phyloP scores from a whole-genome alignment of 169 alveolate species.

The Ichthyophthirius multifiliis region DNA sequence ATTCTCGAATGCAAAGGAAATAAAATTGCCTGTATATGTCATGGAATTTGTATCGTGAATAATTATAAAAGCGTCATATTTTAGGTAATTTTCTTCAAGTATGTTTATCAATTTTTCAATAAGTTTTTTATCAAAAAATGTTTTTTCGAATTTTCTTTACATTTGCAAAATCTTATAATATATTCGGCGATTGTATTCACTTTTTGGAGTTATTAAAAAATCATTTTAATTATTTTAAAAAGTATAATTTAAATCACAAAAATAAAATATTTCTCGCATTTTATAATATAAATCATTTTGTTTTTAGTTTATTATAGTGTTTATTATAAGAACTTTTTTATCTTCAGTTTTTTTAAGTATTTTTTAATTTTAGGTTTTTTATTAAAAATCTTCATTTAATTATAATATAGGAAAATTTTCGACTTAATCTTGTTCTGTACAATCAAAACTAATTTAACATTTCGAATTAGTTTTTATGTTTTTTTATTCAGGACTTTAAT shows the following conservation, averaged over 20 bases:
- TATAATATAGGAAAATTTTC: too few species aligned
- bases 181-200: slow-evolving; percentile 34
- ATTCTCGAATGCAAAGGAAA: slow-evolving; percentile 88
- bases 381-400: too few species aligned
- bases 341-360: too few species aligned
- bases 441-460: too few species aligned
- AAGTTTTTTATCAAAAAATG: slow-evolving; percentile 25
- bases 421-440: too few species aligned
- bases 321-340: too few species aligned
- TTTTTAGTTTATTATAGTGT: too few species aligned
- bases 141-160: slow-evolving; percentile 40
- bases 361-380: too few species aligned
- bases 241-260: slow-evolving; percentile 41
- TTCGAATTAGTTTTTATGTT: too few species aligned
- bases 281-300: not conserved
- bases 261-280: slow-evolving; percentile 1
- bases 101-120: slow-evolving; percentile 17
- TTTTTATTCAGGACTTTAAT: too few species aligned
- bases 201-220: slow-evolving; percentile 30
- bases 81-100: slow-evolving; percentile 62
- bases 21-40: slow-evolving; percentile 91
- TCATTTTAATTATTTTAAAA: slow-evolving; percentile 15
- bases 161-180: slow-evolving; percentile 34
- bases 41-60: slow-evolving; percentile 92
- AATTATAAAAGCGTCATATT: slow-evolving; percentile 80